Evolutionary conservation across 108 stramenopile genomes (phyloP), one percentile per base, ranked within the genome.

Genomic region (Skeletonema tropicum): DNA sequence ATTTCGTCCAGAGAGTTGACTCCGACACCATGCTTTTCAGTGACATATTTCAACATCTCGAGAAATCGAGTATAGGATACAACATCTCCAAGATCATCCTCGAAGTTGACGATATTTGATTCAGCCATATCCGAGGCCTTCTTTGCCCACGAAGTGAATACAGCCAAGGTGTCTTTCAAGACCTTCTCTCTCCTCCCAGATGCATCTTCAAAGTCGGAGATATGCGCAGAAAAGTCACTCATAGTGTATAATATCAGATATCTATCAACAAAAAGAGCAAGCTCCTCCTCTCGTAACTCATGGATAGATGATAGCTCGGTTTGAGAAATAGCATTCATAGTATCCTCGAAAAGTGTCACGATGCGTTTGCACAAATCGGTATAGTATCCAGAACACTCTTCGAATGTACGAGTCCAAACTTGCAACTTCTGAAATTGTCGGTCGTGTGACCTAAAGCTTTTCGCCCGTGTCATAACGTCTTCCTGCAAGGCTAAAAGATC

Each of bases 381-480:
- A 60, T 78, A 70, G 26, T 71, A 32, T 32, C 30, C 52, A 58
- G 70, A 58, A 58, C 58, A 78, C 31, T 71, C 64, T 29, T 63
- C 17, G 17, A 78, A 78, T 17, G 57, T 64, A 13, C 17, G n/a
- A 1, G 70, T 59, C 77, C 77, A 78, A 31, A 78, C 23, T 21
- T 29, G 21, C 3, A 71, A 1, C 57, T 78, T 78, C 15, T 60
- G 26, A 32, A 70, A 15, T 12, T 78, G 57, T 21, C 13, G 39
- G 30, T 71, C 42, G 42, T 67, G 66, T n/a, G 64, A 19, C 32
- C 57, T 35, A 13, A 41, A 17, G 26, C 57, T 48, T 9, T 19
- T 48, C 0, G 60, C 70, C 57, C 76, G 46, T n/a, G 48, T 39
- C 9, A 84, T 26, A 58, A 84, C 75, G n/a, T 73, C 55, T 25